phyloP scores from a whole-genome alignment of 202 grass and related monocot species.

The Hordeum pubiflorum region DNA sequence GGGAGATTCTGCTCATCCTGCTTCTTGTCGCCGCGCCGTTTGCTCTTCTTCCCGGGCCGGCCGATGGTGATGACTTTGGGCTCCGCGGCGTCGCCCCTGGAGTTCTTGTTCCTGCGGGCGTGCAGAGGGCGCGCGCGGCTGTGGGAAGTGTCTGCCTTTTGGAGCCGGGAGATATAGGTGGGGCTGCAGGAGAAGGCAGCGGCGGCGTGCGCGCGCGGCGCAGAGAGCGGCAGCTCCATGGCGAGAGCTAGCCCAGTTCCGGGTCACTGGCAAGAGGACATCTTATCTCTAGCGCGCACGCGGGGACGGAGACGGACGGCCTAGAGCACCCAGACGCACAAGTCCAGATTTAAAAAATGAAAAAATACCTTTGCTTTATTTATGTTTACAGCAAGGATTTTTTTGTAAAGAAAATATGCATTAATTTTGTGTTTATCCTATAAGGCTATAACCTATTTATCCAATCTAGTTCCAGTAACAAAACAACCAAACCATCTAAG shows the following conservation, averaged over 20 bases:
- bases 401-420: too few relatives aligned
- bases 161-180: not conserved
- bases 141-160: not conserved
- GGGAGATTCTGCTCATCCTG: not conserved
- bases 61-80: conserved; percentile 44
- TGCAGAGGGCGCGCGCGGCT: not conserved
- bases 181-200: conserved; percentile 12
- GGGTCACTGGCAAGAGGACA: conserved; percentile 6
- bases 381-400: too few relatives aligned
- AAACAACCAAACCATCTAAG: too few relatives aligned
- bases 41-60: conserved; percentile 29
- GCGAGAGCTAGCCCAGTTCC: not conserved
- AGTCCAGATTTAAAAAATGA: not conserved
- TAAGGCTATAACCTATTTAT: too few relatives aligned
- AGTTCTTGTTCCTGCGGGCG: conserved; percentile 28
- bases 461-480: too few relatives aligned
- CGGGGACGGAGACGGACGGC: not conserved
- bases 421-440: too few relatives aligned
- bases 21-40: conserved; percentile 13
- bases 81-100: conserved; percentile 14
- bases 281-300: conserved; percentile 29
- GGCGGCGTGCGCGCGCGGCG: conserved; percentile 3
- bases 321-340: not conserved
- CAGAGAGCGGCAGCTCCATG: conserved; percentile 40
- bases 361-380: not conserved